Conservation (phyloP, 441 rosid genomes). For the Isatis lusitanica region DNA sequence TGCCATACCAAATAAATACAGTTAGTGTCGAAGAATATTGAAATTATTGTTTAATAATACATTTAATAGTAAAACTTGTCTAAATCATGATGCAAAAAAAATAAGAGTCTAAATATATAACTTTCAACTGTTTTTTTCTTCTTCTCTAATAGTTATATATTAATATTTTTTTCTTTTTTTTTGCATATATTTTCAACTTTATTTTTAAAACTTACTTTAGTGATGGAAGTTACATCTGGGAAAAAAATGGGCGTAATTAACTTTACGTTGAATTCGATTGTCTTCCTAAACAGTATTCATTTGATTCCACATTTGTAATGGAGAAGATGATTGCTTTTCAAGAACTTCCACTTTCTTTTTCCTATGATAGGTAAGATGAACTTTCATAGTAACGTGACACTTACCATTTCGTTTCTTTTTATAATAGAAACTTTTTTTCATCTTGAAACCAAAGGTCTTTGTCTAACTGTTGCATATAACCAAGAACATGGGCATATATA, state of each 20-base stretch:
- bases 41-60: not conserved
- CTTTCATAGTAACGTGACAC: constrained; percentile 27
- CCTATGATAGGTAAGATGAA: constrained; percentile 24
- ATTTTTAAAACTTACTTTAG: not conserved
- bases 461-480: constrained; percentile 19
- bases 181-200: not conserved
- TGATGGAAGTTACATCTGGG: not conserved
- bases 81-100: not conserved
- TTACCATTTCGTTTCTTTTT: constrained; percentile 12
- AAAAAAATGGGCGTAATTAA: not conserved
- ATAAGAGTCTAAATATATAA: not conserved
- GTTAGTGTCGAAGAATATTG: not conserved
- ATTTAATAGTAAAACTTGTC: not conserved
- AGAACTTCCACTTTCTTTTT: constrained; percentile 2
- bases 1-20: not conserved
- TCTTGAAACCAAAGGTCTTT: not conserved
- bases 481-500: constrained; percentile 1
- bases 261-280: not conserved
- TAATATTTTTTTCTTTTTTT: not conserved
- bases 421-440: not conserved
- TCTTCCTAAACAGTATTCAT: not conserved
- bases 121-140: not conserved
- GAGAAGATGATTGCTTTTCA: constrained; percentile 24
- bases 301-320: constrained; percentile 21
- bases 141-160: not conserved